Base-by-base conservation (phyloP, 495 filamentous ascomycete genomes). In the Aspergillus biplanus region DNA sequence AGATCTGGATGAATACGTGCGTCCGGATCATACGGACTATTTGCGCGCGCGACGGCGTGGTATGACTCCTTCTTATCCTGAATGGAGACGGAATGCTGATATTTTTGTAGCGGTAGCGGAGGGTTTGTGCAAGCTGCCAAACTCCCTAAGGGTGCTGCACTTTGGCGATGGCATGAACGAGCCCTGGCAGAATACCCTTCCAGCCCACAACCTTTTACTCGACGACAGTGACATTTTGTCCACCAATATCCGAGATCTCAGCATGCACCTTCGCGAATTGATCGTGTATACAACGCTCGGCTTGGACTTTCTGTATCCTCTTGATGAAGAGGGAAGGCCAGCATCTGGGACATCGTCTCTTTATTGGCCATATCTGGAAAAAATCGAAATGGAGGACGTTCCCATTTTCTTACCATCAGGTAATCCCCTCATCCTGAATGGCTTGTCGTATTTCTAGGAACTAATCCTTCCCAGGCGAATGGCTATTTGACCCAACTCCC, bases 271-370 rank as follows among this genome's bases (percentile, higher is more conserved):
- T 18, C 7, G 15, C 16, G 32, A 58, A 9, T 42, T 58, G 6
- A 4, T 58, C 0, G 4, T 7, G 0, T 21, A 6, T 0, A 33
- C 49, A 12, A 7, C 56, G 0, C 33, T 58, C 13, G 21, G 34
- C 33, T 13, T 58, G 56, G 56, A 58, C 27, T 58, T 58, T 13
- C 42, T 58, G 6, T 58, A 5, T 49, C 56, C 56, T 16, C 48
- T 58, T 34, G 31, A 58, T 16, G 44, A 58, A 4, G 16, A 15
- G 12, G 56, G 56, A 9, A 33, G 8, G 39, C 42, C 56, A 6
- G 3, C 31, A 3, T 1, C 56, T 49, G 31, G n/a, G 33, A 32
- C 39, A 47, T n/a, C 31, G 18, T 49, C 37, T 27, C 55, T 58
- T 49, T 32, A 58, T 32, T 58, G 56, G 56, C 42, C 56, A 32